Conservation (phyloP, 768 basidiomycete genomes). For the Agrocybe chaxingu region DNA sequence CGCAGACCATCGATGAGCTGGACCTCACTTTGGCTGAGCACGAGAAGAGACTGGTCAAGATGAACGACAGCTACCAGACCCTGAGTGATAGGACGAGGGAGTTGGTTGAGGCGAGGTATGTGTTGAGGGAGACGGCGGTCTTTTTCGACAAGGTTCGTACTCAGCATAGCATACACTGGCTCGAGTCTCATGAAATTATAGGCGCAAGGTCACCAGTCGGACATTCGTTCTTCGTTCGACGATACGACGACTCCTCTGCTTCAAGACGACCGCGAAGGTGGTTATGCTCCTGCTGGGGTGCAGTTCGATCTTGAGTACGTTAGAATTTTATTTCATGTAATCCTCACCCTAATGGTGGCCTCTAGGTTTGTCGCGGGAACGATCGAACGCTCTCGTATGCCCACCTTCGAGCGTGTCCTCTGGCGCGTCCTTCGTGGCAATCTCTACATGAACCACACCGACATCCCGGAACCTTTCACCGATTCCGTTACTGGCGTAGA, state of each 20-base stretch:
- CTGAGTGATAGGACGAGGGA: constrained; percentile 84
- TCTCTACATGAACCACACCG: constrained; percentile 97
- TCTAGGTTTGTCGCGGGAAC: constrained; percentile 94
- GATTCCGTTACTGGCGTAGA: constrained; percentile 81
- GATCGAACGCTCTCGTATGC: constrained; percentile 86
- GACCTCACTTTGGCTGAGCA: constrained; percentile 85
- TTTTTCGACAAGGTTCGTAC: constrained; percentile 83
- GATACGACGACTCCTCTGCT: constrained; percentile 89
- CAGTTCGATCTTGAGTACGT: constrained; percentile 89
- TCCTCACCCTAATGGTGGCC: background rate
- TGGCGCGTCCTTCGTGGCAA: constrained; percentile 99
- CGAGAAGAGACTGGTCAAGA: constrained; percentile 77
- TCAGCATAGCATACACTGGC: background rate
- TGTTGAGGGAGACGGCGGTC: constrained; percentile 90
- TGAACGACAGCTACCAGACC: constrained; percentile 92
- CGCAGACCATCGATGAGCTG: constrained; percentile 91
- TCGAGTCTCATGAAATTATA: constrained; percentile 24
- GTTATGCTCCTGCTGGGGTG: constrained; percentile 43
- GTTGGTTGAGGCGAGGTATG: constrained; percentile 90
- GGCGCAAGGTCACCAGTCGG: constrained; percentile 76
- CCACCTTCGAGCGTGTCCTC: constrained; percentile 94
- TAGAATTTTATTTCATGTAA: background rate
- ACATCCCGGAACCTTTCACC: constrained; percentile 90
- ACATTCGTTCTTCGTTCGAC: constrained; percentile 87
- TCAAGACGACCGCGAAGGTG: constrained; percentile 81